A percentile compares a stretch with the other conserved stretches of the same genome.
Conservation (phyloP, 768 basidiomycete genomes). For the Amanita pseudoporphyria region DNA sequence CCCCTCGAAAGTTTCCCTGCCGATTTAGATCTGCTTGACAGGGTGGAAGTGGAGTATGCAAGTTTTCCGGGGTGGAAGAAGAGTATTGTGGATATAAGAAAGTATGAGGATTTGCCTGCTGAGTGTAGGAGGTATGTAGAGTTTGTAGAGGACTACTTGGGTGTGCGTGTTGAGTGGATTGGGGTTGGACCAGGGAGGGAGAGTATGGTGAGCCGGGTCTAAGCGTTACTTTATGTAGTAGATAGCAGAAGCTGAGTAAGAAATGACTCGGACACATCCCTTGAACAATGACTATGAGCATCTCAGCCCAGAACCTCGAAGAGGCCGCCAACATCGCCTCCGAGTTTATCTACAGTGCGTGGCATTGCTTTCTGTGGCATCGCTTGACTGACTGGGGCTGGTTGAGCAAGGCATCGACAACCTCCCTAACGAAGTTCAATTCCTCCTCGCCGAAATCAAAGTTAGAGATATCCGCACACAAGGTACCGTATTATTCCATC, state of each 20-base stretch:
- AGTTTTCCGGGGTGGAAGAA: conserved; percentile 89
- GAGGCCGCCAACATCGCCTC: conserved; percentile 44
- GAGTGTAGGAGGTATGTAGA: conserved; percentile 81
- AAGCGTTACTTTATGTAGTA: background rate
- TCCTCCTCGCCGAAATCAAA: conserved; percentile 43
- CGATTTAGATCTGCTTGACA: conserved; percentile 71
- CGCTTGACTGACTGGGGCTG: too few relatives aligned
- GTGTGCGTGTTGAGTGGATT: conserved; percentile 80
- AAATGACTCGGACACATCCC: too few relatives aligned
- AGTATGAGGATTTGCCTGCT: conserved; percentile 70
- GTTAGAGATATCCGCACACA: conserved; percentile 33
- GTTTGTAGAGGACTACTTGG: conserved; percentile 73
- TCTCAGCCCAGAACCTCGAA: conserved; percentile 30
- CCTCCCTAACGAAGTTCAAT: conserved; percentile 41
- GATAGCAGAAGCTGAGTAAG: background rate
- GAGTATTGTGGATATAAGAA: conserved; percentile 52
- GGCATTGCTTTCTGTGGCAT: too few relatives aligned
- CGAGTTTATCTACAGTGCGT: conserved; percentile 47
- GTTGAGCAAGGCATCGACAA: conserved; percentile 53
- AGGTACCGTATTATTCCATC: conserved; percentile 21
- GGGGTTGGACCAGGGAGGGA: conserved; percentile 69
- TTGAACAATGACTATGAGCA: background rate
- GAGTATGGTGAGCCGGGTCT: conserved; percentile 1
- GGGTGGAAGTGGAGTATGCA: conserved; percentile 78
- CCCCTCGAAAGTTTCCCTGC: conserved; percentile 85